phyloP scores from a whole-genome alignment of 2,329 filamentous ascomycete species.

The Nemania bipapillata region DNA sequence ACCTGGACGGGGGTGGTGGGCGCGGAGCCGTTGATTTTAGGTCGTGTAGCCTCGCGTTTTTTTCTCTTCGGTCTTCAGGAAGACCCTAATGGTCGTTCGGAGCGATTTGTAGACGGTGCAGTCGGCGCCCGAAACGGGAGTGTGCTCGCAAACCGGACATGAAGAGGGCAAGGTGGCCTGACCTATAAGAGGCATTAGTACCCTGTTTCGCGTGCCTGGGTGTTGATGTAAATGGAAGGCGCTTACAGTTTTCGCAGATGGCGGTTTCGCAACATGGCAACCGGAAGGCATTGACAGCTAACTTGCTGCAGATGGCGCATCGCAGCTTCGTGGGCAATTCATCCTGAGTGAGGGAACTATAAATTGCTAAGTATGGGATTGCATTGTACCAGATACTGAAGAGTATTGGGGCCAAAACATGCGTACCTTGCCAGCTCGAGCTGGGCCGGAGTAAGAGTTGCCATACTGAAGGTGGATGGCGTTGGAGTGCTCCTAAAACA shows the following conservation, averaged over 20 bases:
- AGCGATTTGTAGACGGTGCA: slow-evolving; percentile 90
- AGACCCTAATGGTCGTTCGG: slow-evolving; percentile 91
- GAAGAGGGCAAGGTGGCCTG: slow-evolving; percentile 79
- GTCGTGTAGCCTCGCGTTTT: slow-evolving; percentile 76
- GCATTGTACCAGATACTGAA: background rate
- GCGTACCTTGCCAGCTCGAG: slow-evolving; percentile 67
- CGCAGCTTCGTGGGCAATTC: slow-evolving; percentile 96
- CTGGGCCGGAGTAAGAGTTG: slow-evolving; percentile 61
- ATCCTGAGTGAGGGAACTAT: slow-evolving; percentile 78
- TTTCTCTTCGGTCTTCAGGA: slow-evolving; percentile 89
- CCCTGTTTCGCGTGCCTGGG: background rate
- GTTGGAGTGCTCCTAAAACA: slow-evolving; percentile 36
- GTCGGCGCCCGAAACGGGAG: slow-evolving; percentile 83
- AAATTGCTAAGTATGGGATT: slow-evolving; percentile 16
- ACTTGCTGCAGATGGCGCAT: slow-evolving; percentile 91
- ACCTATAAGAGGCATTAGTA: slow-evolving; percentile 62
- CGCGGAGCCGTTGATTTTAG: slow-evolving; percentile 58
- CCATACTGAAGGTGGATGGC: slow-evolving; percentile 45
- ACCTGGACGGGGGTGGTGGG: slow-evolving; percentile 58
- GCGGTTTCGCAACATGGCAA: slow-evolving; percentile 94
- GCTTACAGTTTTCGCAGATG: slow-evolving; percentile 88
- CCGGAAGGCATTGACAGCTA: slow-evolving; percentile 90
- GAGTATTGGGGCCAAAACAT: slow-evolving; percentile 30
- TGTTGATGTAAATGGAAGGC: slow-evolving; percentile 25
- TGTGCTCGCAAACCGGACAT: slow-evolving; percentile 94